These are phyloP conservation scores for Medicago arabica DNA, from an alignment of 306 rosid species.

Conservation along the genomic window DNA sequence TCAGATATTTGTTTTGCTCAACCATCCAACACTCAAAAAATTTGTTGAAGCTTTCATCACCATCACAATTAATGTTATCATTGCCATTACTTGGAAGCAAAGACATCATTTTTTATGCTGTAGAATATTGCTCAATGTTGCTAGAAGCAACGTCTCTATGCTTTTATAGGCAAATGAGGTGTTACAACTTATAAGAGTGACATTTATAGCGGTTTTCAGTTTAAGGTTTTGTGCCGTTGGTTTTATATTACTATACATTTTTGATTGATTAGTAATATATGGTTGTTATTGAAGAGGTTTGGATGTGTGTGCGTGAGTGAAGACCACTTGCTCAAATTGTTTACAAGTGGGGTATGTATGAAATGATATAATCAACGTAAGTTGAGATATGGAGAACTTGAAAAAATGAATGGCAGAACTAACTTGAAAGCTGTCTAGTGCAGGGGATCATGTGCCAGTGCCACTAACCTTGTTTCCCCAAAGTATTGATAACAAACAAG, in stretches of 20 bases:
- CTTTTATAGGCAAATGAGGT: conserved; percentile 14
- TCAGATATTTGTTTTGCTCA: conserved; percentile 53
- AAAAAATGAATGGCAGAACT: conserved; percentile 19
- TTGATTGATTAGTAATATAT: neutral
- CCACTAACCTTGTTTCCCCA: neutral
- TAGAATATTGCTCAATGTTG: neutral
- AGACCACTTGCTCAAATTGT: conserved; percentile 25
- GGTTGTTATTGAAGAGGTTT: neutral
- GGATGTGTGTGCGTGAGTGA: conserved; percentile 3
- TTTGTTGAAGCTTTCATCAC: conserved; percentile 42
- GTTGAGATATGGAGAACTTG: conserved; percentile 23
- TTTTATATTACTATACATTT: neutral
- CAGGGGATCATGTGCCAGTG: conserved; percentile 14
- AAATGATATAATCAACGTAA: neutral
- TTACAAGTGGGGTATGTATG: neutral
- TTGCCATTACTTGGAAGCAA: conserved; percentile 17
- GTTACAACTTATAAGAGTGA: neutral
- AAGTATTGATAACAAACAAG: neutral
- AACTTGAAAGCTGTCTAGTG: conserved; percentile 15
- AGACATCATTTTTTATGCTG: conserved; percentile 28
- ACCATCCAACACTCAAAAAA: conserved; percentile 60
- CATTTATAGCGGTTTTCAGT: neutral
- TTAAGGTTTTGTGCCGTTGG: neutral
- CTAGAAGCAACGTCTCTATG: neutral
- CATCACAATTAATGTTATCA: neutral